These are phyloP conservation scores for Bipolaris oryzae DNA, from an alignment of 2,329 filamentous ascomycete species.

Conservation along the genomic window DNA sequence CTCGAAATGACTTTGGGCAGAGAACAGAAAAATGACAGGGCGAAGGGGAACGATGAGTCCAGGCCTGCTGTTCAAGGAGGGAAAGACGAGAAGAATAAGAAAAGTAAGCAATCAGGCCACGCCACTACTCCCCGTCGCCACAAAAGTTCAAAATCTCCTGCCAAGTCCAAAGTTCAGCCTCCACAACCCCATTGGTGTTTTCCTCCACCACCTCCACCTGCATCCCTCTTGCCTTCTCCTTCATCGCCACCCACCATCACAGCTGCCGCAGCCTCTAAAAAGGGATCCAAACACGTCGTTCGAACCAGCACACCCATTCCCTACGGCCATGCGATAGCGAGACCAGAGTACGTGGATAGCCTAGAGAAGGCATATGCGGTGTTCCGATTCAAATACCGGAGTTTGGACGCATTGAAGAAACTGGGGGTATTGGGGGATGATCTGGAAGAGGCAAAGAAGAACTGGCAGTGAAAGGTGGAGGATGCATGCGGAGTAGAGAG, in stretches of 20 bases:
- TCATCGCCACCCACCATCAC: conserved; percentile 16
- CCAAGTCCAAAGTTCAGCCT: not conserved
- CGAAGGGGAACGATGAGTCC: no score
- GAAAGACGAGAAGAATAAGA: no score
- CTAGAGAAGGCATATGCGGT: conserved; percentile 50
- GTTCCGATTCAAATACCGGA: conserved; percentile 57
- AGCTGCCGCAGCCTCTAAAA: conserved; percentile 12
- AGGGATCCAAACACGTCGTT: conserved; percentile 41
- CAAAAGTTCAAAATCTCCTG: no score
- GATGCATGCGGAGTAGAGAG: no score
- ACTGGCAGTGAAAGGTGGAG: not conserved
- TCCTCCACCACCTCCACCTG: conserved; percentile 17
- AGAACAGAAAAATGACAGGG: no score
- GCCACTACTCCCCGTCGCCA: no score
- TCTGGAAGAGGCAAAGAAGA: not conserved
- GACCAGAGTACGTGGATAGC: conserved; percentile 52
- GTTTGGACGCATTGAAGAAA: conserved; percentile 36
- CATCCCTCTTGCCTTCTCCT: not conserved
- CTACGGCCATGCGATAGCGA: conserved; percentile 47
- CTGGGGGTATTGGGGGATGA: not conserved
- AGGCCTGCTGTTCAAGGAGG: no score
- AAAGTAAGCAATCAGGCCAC: no score
- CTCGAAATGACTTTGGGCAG: no score
- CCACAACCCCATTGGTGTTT: conserved; percentile 44
- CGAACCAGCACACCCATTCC: conserved; percentile 42